Percentiles rank a stretch among this genome's conserved stretches.
Evolutionary conservation across 768 basidiomycete species (phyloP).

Genomic region (Russula olivacea): DNA sequence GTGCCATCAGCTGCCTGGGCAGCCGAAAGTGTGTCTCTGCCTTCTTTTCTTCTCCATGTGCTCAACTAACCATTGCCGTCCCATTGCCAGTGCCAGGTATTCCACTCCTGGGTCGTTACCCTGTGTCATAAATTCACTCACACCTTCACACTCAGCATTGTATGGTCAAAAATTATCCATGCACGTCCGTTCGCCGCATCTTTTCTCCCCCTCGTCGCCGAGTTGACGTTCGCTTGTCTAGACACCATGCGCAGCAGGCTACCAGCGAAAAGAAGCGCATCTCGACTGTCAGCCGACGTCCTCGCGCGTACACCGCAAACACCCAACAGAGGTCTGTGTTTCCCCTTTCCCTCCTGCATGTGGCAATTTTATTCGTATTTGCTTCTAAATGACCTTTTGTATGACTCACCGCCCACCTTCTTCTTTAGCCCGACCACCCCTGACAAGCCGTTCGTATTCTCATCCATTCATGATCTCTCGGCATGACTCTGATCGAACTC

Average conservation of each 20-base stretch:
- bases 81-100: conserved; percentile 26
- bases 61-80: neutral
- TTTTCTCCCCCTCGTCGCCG: conserved; percentile 25
- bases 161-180: conserved; percentile 80
- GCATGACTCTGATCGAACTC: neutral
- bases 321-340: conserved; percentile 40
- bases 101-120: neutral
- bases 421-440: conserved; percentile 11
- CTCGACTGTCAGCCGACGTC: conserved; percentile 50
- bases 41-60: neutral
- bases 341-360: conserved; percentile 10
- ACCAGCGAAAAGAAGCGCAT: conserved; percentile 79
- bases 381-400: neutral
- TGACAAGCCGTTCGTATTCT: conserved; percentile 19
- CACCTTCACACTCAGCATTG: conserved; percentile 54
- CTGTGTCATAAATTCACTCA: conserved; percentile 7
- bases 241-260: conserved; percentile 77
- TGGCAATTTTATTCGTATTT: neutral
- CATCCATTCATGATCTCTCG: neutral
- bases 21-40: conserved; percentile 28
- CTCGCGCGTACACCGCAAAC: conserved; percentile 53
- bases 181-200: conserved; percentile 60
- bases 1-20: conserved; percentile 74
- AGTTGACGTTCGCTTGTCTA: conserved; percentile 31
- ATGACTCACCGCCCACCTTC: neutral